Percentiles rank a stretch among this genome's conserved stretches.
phyloP scores from a whole-genome alignment of 2,329 filamentous ascomycete species.

The Stagonosporopsis tanaceti region DNA sequence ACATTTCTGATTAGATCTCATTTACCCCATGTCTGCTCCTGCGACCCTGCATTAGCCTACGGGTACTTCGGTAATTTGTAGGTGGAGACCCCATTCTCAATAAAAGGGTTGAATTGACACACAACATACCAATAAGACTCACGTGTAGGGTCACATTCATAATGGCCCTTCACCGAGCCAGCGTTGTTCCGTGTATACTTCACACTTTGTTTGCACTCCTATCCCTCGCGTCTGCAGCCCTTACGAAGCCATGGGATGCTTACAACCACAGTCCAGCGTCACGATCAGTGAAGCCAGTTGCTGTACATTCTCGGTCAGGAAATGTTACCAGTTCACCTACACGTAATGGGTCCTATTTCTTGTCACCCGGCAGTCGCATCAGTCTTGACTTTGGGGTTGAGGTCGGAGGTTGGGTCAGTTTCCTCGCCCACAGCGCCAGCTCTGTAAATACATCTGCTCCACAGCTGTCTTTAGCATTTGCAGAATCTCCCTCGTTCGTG shows the following conservation, averaged over 20 bases:
- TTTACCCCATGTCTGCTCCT: slow-evolving; percentile 1
- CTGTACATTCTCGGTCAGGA: slow-evolving; percentile 17
- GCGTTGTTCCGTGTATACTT: neutral
- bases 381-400: slow-evolving; percentile 26
- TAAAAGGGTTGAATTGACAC: neutral
- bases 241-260: slow-evolving; percentile 17
- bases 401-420: slow-evolving; percentile 25
- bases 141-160: neutral
- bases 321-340: slow-evolving; percentile 17
- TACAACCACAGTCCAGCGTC: slow-evolving; percentile 23
- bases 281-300: slow-evolving; percentile 16
- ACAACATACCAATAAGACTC: neutral
- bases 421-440: slow-evolving; percentile 3
- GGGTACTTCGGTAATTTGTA: neutral
- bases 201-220: neutral
- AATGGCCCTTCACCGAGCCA: neutral
- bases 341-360: slow-evolving; percentile 14
- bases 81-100: neutral
- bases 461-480: slow-evolving; percentile 24
- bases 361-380: slow-evolving; percentile 11
- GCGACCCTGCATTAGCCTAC: slow-evolving; percentile 7
- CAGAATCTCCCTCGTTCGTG: slow-evolving; percentile 25
- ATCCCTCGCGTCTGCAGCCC: neutral
- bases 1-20: neutral
- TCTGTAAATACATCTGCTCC: slow-evolving; percentile 7